Evolutionary conservation across 192 early-diverging fungal species (phyloP), one percentile per base, ranked within the genome.

Genomic region (Backusella tuberculispora): DNA sequence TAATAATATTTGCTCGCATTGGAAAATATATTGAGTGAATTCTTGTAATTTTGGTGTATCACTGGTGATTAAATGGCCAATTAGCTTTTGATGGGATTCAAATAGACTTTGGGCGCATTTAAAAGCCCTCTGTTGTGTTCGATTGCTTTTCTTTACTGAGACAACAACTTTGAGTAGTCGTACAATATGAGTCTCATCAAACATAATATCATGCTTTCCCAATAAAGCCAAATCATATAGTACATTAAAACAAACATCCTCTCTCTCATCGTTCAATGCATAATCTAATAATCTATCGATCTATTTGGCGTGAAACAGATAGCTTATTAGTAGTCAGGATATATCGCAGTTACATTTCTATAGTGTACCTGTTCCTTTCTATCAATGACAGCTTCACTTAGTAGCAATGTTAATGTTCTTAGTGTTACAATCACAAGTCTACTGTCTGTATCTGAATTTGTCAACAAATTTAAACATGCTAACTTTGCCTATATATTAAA

Each of bases 321-420:
- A 34, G 2, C 29, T 2, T 34, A 2, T 34, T 34, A 2, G 29
- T 34, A 34, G 2, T 34, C 29, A 2, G 29, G 29, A 34, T 34
- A 34, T 34, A 2, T 1, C 29, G 2, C 2, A 34, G 29, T 34
- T 34, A 2, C 2, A 1, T 34, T 1, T 34, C 29, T 34, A 34
- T 34, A 34, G 4, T 21, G 53, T 37, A 84, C 79, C 66, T 81
- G 83, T 47, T 84, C 78, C 53, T 76, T 68, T 26, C 76, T 73
- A 74, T 85, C 81, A 24, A 85, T 79, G 3, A 83, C 48, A 12
- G 84, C 82, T 63, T 79, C 74, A 14, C 77, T 81, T 6, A 81
- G 75, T 29, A 84, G 37, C 5, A 76, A 45, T 1, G 85, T 83
- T 24, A 86, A 48, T n/a, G 82, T 83, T 68, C 77, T 70, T 24